Conservation (phyloP, 352 stramenopile species). For the Pythium volutum region DNA sequence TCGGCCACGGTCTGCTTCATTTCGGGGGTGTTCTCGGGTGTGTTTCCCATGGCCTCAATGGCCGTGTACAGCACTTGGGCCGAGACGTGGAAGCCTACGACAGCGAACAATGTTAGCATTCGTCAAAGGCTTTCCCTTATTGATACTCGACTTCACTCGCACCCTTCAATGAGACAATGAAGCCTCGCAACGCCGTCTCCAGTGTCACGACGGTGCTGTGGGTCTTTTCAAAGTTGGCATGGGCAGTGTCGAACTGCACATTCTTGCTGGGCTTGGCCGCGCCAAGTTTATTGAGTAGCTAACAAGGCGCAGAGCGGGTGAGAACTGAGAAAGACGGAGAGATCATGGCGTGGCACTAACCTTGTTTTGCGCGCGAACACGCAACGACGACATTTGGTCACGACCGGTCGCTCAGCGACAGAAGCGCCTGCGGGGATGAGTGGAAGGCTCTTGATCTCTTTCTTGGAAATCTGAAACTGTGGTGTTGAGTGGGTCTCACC, state of each 20-base stretch:
- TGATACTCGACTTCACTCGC: too few species aligned
- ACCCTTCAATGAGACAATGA: conserved; percentile 54
- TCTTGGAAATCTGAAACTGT: background rate
- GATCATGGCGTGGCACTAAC: too few species aligned
- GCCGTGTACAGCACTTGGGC: conserved; percentile 51
- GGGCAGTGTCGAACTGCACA: conserved; percentile 63
- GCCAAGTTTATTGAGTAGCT: conserved; percentile 61
- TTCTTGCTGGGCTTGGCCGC: conserved; percentile 78
- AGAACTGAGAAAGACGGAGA: too few species aligned
- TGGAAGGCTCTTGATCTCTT: background rate
- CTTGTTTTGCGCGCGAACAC: conserved; percentile 78
- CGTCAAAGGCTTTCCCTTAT: background rate
- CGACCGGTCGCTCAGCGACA: background rate
- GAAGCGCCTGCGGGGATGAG: background rate
- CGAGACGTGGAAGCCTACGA: conserved; percentile 48
- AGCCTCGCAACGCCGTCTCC: conserved; percentile 49
- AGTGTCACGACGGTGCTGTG: conserved; percentile 42
- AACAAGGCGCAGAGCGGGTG: too few species aligned
- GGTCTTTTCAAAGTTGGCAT: conserved; percentile 61
- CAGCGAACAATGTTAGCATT: background rate
- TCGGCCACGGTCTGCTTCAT: conserved; percentile 64
- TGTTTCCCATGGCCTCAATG: conserved; percentile 45
- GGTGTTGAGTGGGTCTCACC: background rate
- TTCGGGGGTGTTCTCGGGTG: conserved; percentile 38
- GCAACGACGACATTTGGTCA: conserved; percentile 66